Evolutionary conservation across 169 alveolate genomes (phyloP).

Genomic region (Cryptosporidium felis): DNA sequence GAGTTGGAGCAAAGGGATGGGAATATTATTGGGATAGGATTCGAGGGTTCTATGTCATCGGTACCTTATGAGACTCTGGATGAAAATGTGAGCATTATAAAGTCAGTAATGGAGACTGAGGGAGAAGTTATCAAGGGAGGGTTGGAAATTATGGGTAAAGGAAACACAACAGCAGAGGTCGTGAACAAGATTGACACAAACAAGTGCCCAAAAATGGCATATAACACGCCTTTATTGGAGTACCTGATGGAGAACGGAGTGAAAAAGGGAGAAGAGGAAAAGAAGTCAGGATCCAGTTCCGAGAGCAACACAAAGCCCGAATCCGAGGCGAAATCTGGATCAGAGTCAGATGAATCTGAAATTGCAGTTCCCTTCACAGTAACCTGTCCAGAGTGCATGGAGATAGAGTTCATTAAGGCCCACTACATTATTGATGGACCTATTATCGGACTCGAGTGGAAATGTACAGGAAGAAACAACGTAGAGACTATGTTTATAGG

Average conservation of each 20-base stretch:
- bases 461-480: constrained; percentile 42
- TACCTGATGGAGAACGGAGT: neutral
- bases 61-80: constrained; percentile 48
- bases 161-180: neutral
- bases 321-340: neutral
- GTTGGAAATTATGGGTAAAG: constrained; percentile 1
- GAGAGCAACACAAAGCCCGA: neutral
- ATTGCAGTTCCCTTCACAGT: constrained; percentile 23
- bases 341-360: neutral
- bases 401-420: constrained; percentile 42
- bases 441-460: constrained; percentile 67
- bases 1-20: constrained; percentile 67
- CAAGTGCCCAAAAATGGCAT: constrained; percentile 57
- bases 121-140: neutral
- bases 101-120: neutral
- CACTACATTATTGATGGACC: constrained; percentile 60
- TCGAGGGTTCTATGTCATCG: constrained; percentile 66
- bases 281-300: too few relatives aligned
- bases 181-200: constrained; percentile 20
- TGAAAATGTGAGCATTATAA: constrained; percentile 15
- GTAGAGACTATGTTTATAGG: constrained; percentile 44
- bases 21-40: constrained; percentile 54
- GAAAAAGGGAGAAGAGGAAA: neutral
- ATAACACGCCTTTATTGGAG: constrained; percentile 11
- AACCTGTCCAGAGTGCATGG: constrained; percentile 61